phyloP scores from a whole-genome alignment of 2,329 filamentous ascomycete species.

The Talaromyces verruculosus region DNA sequence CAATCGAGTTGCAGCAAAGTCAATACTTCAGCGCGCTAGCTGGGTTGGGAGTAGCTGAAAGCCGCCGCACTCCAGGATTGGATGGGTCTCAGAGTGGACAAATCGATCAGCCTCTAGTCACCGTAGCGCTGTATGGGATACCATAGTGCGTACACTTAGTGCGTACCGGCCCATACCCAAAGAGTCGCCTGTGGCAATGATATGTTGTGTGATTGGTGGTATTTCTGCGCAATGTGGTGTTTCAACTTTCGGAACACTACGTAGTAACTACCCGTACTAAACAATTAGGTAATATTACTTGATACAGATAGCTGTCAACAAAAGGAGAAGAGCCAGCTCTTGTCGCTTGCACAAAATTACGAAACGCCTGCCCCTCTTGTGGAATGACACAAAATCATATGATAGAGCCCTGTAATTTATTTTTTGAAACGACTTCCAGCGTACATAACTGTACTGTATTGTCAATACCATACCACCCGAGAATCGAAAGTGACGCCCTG shows the following conservation, averaged over 20 bases:
- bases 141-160: neutral
- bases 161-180: neutral
- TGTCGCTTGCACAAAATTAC: neutral
- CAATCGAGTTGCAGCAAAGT: neutral
- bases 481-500: neutral
- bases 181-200: neutral
- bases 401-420: neutral
- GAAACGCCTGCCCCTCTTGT: neutral
- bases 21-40: neutral
- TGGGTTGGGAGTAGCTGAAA: neutral
- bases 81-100: constrained; percentile 1
- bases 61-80: neutral
- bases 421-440: neutral
- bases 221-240: neutral
- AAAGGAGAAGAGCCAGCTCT: neutral
- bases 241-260: neutral
- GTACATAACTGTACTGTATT: neutral
- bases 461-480: constrained; percentile 1
- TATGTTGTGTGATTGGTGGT: neutral
- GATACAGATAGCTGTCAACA: constrained; percentile 6
- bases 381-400: neutral
- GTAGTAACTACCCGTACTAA: neutral
- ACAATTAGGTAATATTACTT: neutral
- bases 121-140: neutral
- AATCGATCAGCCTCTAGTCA: constrained; percentile 3